Evolutionary conservation across 2,329 filamentous ascomycete genomes (phyloP), one percentile per base, ranked within the genome.

Genomic region (Ceratocystis cubensis): DNA sequence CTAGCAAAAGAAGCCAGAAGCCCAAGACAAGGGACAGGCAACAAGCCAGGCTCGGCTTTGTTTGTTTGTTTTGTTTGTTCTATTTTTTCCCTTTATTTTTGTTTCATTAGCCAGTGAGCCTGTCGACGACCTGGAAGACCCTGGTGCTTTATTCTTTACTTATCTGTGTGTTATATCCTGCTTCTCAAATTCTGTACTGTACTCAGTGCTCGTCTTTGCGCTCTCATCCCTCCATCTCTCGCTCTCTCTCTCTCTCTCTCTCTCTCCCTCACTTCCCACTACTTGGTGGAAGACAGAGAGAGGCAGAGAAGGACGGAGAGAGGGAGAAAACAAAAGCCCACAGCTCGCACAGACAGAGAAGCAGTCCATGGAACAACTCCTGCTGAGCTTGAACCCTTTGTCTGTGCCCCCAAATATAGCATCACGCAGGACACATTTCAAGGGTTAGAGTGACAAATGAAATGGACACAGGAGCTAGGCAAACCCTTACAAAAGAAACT

Each of bases 401-500:
- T 59, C 56, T 59, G 56, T 59, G 56, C 56, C 28, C 56, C 56
- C n/a, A 41, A 59, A 59, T 59, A 59, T 59, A 59, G 56, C 56
- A 59, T 15, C 56, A 56, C 7, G 20, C 50, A 56, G 20, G 20
- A 7, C 37, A 5, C 15, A 41, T 15, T 13, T 41, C 37, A 41
- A 41, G 46, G 46, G 17, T 48, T 48, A 48, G 46, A 48, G 2
- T n/a, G 17, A 22, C 46, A 48, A 48, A 22, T n/a, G 46, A 48
- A 48, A 48, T n/a, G 5, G 20, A 48, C 17, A 48, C 5, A 48
- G 6, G 20, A 48, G n/a, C 5, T n/a, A 48, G 25, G 5, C 50
- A 59, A 37, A 59, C 56, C 56, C 56, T 59, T 59, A n/a, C 56
- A 20, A 5, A 8, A n/a, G 56, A 30, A n/a, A 13, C 56, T 59